A percentile compares a stretch with the other conserved stretches of the same genome.
Evolutionary conservation across 768 basidiomycete species (phyloP).

Genomic region (Trametes cingulata): DNA sequence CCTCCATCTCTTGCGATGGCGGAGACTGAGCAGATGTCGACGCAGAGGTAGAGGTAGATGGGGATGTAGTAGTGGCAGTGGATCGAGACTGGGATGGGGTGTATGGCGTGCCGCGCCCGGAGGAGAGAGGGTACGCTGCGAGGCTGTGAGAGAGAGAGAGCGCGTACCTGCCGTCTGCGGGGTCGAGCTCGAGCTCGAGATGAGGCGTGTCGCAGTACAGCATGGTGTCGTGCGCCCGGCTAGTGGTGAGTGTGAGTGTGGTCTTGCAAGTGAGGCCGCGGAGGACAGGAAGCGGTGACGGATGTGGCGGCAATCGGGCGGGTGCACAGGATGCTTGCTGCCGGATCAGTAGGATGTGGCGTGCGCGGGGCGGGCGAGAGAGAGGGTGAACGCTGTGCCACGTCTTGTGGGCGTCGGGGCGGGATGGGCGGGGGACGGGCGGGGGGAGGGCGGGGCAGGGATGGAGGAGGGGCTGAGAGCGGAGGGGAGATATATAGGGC

Average conservation of each 20-base stretch:
- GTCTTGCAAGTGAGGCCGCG: neutral
- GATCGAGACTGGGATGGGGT: slow-evolving; percentile 24
- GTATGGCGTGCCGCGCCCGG: slow-evolving; percentile 34
- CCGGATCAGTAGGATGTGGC: neutral
- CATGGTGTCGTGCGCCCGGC: slow-evolving; percentile 1
- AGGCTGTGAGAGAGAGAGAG: slow-evolving; percentile 25
- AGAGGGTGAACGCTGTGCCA: slow-evolving; percentile 4
- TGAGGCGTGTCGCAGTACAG: neutral
- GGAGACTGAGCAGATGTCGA: neutral
- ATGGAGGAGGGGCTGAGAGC: neutral
- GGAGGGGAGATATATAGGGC: slow-evolving; percentile 11
- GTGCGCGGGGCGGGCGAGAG: neutral
- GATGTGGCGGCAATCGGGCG: slow-evolving; percentile 10
- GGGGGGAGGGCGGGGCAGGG: slow-evolving; percentile 6
- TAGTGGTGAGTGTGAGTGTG: neutral
- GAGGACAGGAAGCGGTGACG: neutral
- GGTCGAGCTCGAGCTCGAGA: slow-evolving; percentile 7
- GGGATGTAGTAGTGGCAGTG: slow-evolving; percentile 28
- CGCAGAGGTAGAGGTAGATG: slow-evolving; percentile 20
- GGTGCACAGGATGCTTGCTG: slow-evolving; percentile 10
- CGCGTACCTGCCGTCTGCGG: slow-evolving; percentile 22
- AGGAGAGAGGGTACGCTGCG: slow-evolving; percentile 40
- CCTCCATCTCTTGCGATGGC: neutral
- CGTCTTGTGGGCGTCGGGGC: neutral
- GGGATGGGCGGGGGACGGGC: slow-evolving; percentile 1